A percentile compares a stretch with the other conserved stretches of the same genome.
Evolutionary conservation across 2,329 filamentous ascomycete species (phyloP).

Genomic region (Plectosphaerella cucumerina): DNA sequence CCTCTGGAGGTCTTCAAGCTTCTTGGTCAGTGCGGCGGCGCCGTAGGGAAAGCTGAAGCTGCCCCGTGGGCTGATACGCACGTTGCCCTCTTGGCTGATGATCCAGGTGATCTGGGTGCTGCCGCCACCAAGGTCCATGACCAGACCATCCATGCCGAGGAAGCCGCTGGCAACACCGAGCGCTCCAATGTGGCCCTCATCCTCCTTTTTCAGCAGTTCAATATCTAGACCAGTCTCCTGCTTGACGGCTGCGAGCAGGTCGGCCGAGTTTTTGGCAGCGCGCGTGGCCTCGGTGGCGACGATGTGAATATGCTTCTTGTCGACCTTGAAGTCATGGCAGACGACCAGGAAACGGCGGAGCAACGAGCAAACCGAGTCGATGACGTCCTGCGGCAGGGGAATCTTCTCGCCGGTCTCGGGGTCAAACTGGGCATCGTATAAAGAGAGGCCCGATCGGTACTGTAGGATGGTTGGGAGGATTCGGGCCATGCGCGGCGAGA

Average conservation of each 20-base stretch:
- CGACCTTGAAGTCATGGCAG: constrained; percentile 20
- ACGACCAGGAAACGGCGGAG: constrained; percentile 22
- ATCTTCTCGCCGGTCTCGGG: constrained; percentile 23
- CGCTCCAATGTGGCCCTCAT: constrained; percentile 63
- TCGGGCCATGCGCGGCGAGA: constrained; percentile 46
- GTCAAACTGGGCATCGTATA: constrained; percentile 27
- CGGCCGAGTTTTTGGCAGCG: constrained; percentile 21
- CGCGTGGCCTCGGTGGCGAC: constrained; percentile 27
- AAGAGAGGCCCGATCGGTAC: constrained; percentile 25
- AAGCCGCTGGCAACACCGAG: constrained; percentile 64
- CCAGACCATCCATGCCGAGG: constrained; percentile 55
- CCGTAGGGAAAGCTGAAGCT: constrained; percentile 67
- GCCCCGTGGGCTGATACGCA: constrained; percentile 47
- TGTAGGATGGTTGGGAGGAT: constrained; percentile 47
- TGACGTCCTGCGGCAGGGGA: constrained; percentile 22
- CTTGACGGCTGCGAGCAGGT: constrained; percentile 37
- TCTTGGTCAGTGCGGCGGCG: constrained; percentile 59
- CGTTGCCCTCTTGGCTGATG: constrained; percentile 40
- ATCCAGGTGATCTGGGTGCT: constrained; percentile 70
- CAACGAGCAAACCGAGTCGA: constrained; percentile 19
- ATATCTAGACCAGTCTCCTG: constrained; percentile 55
- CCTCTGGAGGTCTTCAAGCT: constrained; percentile 40
- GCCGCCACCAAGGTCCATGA: constrained; percentile 70
- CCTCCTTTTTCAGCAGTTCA: constrained; percentile 58
- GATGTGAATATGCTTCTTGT: constrained; percentile 20